Conservation (phyloP, 352 stramenopile species). For the Phytophthora niederhauseri region DNA sequence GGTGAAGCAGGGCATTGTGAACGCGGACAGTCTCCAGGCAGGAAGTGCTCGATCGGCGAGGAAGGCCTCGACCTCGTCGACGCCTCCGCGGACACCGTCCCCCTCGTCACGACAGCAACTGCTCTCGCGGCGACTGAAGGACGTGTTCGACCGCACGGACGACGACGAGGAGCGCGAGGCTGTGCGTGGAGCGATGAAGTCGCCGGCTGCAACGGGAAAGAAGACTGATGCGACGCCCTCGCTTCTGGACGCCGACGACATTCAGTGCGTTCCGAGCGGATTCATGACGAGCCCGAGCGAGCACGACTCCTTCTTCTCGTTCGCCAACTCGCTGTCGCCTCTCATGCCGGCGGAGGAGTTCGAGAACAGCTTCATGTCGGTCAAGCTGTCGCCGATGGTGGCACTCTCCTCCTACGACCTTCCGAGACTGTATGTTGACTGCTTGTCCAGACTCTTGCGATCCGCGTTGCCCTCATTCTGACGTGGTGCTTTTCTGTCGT, state of each 20-base stretch:
- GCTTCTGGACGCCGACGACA: slow-evolving; percentile 32
- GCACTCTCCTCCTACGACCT: slow-evolving; percentile 58
- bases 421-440: slow-evolving; percentile 64
- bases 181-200: slow-evolving; percentile 18
- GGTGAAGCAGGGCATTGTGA: neutral
- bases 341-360: slow-evolving; percentile 62
- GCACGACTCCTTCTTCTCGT: slow-evolving; percentile 84
- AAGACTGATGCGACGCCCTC: slow-evolving; percentile 13
- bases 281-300: slow-evolving; percentile 46
- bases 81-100: slow-evolving; percentile 31
- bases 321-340: slow-evolving; percentile 78
- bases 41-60: neutral
- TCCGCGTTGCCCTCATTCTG: slow-evolving; percentile 3
- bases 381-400: slow-evolving; percentile 67
- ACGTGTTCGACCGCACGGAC: slow-evolving; percentile 44
- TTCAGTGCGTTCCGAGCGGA: slow-evolving; percentile 51
- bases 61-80: slow-evolving; percentile 13
- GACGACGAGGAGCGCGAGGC: slow-evolving; percentile 13
- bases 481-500: slow-evolving; percentile 10
- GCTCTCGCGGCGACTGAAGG: slow-evolving; percentile 42
- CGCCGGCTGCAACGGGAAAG: neutral
- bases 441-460: neutral
- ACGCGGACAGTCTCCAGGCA: neutral
- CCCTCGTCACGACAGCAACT: slow-evolving; percentile 35
- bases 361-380: slow-evolving; percentile 63